Evolutionary conservation across 2,329 filamentous ascomycete species (phyloP).

Genomic region (Microcyclospora pomicola): DNA sequence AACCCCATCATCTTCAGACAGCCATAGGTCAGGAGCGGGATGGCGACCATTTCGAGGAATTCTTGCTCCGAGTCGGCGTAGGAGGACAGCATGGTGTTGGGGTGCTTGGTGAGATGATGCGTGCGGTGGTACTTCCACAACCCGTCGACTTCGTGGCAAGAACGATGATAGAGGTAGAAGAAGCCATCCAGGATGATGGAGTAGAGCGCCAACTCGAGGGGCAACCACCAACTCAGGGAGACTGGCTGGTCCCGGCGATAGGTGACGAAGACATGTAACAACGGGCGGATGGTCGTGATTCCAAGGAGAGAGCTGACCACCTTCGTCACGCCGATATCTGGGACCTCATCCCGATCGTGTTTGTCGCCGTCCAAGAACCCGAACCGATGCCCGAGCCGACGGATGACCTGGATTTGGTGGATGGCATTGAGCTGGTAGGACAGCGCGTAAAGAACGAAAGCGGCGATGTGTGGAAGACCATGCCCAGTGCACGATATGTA

Average conservation of each 20-base stretch:
- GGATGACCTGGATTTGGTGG: constrained; percentile 26
- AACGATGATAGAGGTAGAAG: too few species aligned
- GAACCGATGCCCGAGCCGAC: constrained; percentile 24
- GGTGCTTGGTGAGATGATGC: constrained; percentile 32
- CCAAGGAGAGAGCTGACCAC: too few species aligned
- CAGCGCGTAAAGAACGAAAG: constrained; percentile 26
- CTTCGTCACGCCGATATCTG: too few species aligned
- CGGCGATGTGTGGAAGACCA: constrained; percentile 18
- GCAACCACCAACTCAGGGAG: too few species aligned
- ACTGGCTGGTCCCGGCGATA: too few species aligned
- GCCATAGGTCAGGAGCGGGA: constrained; percentile 26
- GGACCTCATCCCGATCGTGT: constrained; percentile 31
- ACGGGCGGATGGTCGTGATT: too few species aligned
- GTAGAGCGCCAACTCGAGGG: too few species aligned
- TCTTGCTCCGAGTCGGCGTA: constrained; percentile 31
- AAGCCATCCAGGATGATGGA: too few species aligned
- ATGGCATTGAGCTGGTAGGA: constrained; percentile 30
- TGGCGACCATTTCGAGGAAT: constrained; percentile 27
- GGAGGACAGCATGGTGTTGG: constrained; percentile 26
- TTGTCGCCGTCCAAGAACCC: constrained; percentile 34
- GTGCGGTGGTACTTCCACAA: constrained; percentile 32
- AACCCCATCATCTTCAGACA: constrained; percentile 24
- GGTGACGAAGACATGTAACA: too few species aligned
- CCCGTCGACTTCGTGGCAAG: constrained; percentile 26
- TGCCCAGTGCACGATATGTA: constrained; percentile 20